Percentiles rank a stretch among this genome's conserved stretches.
phyloP scores from a whole-genome alignment of 345 rosid genomes.

The Turnera subulata region DNA sequence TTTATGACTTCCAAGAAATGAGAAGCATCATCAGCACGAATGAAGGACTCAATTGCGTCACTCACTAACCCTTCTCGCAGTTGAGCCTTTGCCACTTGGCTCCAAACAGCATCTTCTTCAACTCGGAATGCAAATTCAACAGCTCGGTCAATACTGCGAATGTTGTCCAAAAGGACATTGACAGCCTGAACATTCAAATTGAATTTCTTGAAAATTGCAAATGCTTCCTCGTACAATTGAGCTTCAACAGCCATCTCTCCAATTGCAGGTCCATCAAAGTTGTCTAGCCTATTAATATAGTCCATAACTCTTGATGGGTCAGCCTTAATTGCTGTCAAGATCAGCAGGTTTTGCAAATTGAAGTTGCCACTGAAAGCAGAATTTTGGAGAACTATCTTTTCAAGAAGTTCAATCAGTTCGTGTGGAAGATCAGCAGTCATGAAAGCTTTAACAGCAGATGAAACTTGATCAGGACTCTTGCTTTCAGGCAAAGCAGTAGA shows the following conservation, averaged over 20 bases:
- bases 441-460: conserved; percentile 79
- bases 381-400: conserved; percentile 94
- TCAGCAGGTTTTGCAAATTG: conserved; percentile 90
- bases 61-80: conserved; percentile 90
- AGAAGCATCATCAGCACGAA: conserved; percentile 87
- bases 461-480: conserved; percentile 88
- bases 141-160: conserved; percentile 71
- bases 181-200: conserved; percentile 72
- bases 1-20: conserved; percentile 72
- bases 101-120: conserved; percentile 98
- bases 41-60: conserved; percentile 93
- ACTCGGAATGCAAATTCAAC: conserved; percentile 97
- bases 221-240: conserved; percentile 79
- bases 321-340: conserved; percentile 93
- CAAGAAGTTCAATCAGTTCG: conserved; percentile 81
- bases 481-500: conserved; percentile 92
- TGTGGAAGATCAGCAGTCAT: conserved; percentile 83
- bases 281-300: conserved; percentile 83
- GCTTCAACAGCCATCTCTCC: conserved; percentile 94
- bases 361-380: conserved; percentile 96
- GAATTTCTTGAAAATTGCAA: conserved; percentile 74
- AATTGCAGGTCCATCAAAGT: conserved; percentile 98
- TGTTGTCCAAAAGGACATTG: conserved; percentile 60
- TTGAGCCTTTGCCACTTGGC: conserved; percentile 93
- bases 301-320: conserved; percentile 97